Conservation (phyloP, 2,329 filamentous ascomycete genomes). For the Scedosporium minutisporum region DNA sequence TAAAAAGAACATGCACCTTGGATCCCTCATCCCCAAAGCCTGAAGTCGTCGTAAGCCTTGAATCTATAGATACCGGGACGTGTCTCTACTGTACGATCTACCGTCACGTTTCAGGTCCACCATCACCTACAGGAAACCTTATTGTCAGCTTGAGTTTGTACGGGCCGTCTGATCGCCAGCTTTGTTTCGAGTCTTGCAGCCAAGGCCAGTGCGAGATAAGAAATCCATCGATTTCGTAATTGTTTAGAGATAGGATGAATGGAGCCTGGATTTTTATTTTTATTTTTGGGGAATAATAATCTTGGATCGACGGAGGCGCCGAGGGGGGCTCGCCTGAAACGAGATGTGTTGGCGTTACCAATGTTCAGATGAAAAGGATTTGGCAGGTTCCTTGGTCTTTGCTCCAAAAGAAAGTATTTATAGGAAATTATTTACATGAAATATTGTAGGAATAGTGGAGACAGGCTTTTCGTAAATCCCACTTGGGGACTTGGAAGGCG, state of each 20-base stretch:
- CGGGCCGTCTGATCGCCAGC: neutral
- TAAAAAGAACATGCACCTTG: no score
- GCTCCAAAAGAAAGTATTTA: neutral
- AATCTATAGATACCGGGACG: neutral
- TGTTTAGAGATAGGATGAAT: neutral
- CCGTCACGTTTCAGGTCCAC: neutral
- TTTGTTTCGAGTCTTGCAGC: neutral
- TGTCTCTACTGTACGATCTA: neutral
- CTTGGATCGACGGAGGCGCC: neutral
- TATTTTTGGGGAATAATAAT: neutral
- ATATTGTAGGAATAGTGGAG: neutral
- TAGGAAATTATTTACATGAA: neutral
- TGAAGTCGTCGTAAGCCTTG: neutral
- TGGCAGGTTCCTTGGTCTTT: neutral
- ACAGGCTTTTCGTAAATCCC: neutral
- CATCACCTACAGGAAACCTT: neutral
- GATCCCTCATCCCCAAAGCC: no score
- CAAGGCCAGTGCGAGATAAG: neutral
- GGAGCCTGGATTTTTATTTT: neutral
- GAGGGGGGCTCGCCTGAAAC: neutral
- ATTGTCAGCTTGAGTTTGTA: neutral
- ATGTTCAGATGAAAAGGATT: neutral
- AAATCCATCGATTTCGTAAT: neutral
- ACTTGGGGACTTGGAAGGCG: neutral
- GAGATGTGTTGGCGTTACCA: neutral